Conservation (phyloP, 176 grass and related monocot species). For the Pontederia paniculata region DNA sequence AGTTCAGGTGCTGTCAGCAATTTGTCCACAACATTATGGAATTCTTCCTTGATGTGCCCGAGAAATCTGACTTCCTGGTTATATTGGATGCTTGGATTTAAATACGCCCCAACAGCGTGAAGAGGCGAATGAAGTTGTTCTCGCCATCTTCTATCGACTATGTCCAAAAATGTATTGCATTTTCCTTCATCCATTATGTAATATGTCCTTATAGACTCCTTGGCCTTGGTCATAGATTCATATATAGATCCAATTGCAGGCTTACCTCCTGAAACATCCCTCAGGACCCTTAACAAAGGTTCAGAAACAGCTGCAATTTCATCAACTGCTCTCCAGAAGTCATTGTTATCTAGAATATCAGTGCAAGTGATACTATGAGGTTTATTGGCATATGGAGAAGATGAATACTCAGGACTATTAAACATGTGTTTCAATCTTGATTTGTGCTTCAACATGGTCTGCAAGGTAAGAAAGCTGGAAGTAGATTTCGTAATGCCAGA, state of each 20-base stretch:
- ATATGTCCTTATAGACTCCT: constrained; percentile 87
- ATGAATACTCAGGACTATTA: constrained; percentile 55
- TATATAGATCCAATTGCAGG: constrained; percentile 81
- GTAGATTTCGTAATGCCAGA: constrained; percentile 73
- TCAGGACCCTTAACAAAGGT: constrained; percentile 78
- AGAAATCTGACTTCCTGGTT: constrained; percentile 75
- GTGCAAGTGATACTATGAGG: constrained; percentile 46
- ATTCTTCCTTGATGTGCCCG: constrained; percentile 56
- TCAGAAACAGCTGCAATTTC: constrained; percentile 87
- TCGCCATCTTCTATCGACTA: constrained; percentile 80
- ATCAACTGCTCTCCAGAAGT: constrained; percentile 77
- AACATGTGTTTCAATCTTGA: constrained; percentile 91
- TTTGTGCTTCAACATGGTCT: constrained; percentile 60
- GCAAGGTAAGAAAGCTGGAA: constrained; percentile 73
- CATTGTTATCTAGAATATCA: constrained; percentile 55
- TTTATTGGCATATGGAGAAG: constrained; percentile 59
- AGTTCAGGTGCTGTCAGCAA: constrained; percentile 61
- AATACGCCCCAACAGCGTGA: constrained; percentile 67
- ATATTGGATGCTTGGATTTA: constrained; percentile 91
- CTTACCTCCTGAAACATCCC: constrained; percentile 84
- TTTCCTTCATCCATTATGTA: constrained; percentile 98
- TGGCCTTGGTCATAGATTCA: constrained; percentile 92
- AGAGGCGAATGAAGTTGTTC: constrained; percentile 78
- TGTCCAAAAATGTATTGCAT: constrained; percentile 85
- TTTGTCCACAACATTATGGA: constrained; percentile 67